Evolutionary conservation across 1,284 basidiomycete genomes (phyloP), one percentile per base, ranked within the genome.

Genomic region (Mycena citricolor): DNA sequence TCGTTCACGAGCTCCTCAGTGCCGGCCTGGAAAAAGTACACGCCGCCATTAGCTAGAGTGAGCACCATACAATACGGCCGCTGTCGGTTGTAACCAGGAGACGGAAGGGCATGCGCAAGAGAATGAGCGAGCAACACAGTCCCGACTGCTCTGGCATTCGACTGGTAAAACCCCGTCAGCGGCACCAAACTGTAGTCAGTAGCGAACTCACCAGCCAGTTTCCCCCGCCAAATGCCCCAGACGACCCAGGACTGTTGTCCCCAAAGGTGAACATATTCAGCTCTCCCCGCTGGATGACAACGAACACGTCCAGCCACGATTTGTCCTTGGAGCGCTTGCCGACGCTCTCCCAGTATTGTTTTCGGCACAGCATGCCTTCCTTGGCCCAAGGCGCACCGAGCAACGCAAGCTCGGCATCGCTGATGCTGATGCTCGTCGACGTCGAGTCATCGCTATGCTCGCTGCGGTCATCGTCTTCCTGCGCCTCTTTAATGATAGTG

Each of bases 381-480:
- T 99, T 99, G 0, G 95, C 95, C 95, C 95, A 99, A 0, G 95
- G 95, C 3, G 95, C 84, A 19, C 95, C 95, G 10, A 97, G 79
- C 25, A 98, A 71, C 1, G 95, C 94, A 10, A 98, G 75, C 66
- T 97, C 93, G 61, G 97, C 94, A 60, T 98, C 94, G 4, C 85
- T 83, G 48, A 95, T 87, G 49, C 88, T 90, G 56, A 90, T 84
- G 21, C 76, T 80, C 1, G 83, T 85, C 14, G 77, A 79, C 34
- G 61, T 68, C 6, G 83, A 79, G 31, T 71, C 74, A 26, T 77
- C 73, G 56, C 82, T 86, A 16, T 76, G 73, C 10, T 81, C 59
- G 51, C 88, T 93, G 37, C 79, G 75, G 36, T 81, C 76, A 58
- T 97, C 93, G 59, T 97, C 94, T 63, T 98, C 94, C 52, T 93